These are phyloP conservation scores for Diplogelasinospora grovesii DNA, from an alignment of 495 filamentous ascomycete genomes.

Conservation along the genomic window DNA sequence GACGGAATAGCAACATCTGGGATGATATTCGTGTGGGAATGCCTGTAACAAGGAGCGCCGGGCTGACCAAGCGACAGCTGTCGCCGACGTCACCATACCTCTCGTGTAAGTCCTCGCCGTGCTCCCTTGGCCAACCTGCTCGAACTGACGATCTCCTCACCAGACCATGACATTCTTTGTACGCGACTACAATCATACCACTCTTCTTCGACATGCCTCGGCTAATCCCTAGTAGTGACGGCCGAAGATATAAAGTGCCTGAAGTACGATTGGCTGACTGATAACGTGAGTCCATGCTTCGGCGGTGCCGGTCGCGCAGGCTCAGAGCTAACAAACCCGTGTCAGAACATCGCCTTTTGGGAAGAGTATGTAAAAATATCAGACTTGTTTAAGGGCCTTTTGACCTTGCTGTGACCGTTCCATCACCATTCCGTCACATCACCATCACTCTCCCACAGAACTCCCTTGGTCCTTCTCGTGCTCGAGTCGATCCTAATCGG, in stretches of 20 bases:
- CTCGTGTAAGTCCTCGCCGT: constrained; percentile 29
- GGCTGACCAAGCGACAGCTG: constrained; percentile 18
- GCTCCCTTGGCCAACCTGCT: background rate
- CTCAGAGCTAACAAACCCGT: constrained; percentile 8
- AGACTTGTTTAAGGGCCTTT: too few relatives aligned
- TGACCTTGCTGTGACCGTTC: background rate
- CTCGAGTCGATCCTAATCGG: constrained; percentile 2
- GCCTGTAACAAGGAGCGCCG: background rate
- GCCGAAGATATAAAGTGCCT: constrained; percentile 79
- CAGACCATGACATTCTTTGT: constrained; percentile 43
- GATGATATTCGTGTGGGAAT: background rate
- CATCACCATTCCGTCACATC: background rate
- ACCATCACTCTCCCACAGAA: background rate
- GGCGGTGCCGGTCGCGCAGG: constrained; percentile 9
- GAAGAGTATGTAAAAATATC: constrained; percentile 70
- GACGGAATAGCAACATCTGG: background rate
- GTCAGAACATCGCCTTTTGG: constrained; percentile 88
- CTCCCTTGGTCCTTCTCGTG: background rate
- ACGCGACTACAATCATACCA: constrained; percentile 10
- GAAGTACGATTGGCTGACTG: constrained; percentile 95
- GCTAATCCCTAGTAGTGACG: constrained; percentile 28
- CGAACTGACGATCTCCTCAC: constrained; percentile 2
- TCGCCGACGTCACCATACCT: constrained; percentile 33
- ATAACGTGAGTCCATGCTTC: constrained; percentile 62
- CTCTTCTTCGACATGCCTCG: background rate